Evolutionary conservation across 805 yeast species (phyloP).

Genomic region (Metschnikowia similis): DNA sequence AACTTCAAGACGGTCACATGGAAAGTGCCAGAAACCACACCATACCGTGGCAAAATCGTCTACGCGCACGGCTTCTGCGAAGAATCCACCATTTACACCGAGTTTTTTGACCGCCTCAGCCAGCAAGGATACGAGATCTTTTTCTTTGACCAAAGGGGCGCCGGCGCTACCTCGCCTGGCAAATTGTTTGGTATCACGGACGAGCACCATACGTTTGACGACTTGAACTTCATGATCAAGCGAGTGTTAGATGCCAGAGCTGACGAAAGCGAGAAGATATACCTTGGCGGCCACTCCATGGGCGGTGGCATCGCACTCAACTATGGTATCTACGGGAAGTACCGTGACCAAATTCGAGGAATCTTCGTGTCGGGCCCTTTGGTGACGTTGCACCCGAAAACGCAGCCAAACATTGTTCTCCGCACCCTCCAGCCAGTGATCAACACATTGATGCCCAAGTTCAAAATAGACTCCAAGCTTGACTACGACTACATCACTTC

Average conservation of each 20-base stretch:
- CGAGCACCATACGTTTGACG: slow-evolving; percentile 54
- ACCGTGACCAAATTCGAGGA: slow-evolving; percentile 43
- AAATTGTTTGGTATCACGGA: slow-evolving; percentile 51
- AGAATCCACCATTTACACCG: slow-evolving; percentile 44
- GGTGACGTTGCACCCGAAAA: slow-evolving; percentile 51
- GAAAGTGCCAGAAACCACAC: slow-evolving; percentile 32
- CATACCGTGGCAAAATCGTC: slow-evolving; percentile 50
- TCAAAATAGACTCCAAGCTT: slow-evolving; percentile 52
- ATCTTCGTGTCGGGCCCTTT: slow-evolving; percentile 58
- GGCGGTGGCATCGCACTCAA: slow-evolving; percentile 72
- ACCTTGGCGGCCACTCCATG: slow-evolving; percentile 70
- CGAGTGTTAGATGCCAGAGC: slow-evolving; percentile 34
- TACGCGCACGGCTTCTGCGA: slow-evolving; percentile 75
- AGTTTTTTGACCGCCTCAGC: slow-evolving; percentile 50
- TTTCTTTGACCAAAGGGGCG: slow-evolving; percentile 72
- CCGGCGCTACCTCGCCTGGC: slow-evolving; percentile 61
- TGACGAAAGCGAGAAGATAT: slow-evolving; percentile 36
- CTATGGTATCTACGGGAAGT: slow-evolving; percentile 55
- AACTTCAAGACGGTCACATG: slow-evolving; percentile 39
- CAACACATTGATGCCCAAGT: slow-evolving; percentile 40
- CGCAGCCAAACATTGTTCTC: slow-evolving; percentile 48
- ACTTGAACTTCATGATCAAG: slow-evolving; percentile 55
- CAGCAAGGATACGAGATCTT: slow-evolving; percentile 58
- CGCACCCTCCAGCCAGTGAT: slow-evolving; percentile 39
- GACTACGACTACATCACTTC: slow-evolving; percentile 52